Base-by-base conservation (phyloP, 176 grass and related monocot species). In the Eleusine coracana region DNA sequence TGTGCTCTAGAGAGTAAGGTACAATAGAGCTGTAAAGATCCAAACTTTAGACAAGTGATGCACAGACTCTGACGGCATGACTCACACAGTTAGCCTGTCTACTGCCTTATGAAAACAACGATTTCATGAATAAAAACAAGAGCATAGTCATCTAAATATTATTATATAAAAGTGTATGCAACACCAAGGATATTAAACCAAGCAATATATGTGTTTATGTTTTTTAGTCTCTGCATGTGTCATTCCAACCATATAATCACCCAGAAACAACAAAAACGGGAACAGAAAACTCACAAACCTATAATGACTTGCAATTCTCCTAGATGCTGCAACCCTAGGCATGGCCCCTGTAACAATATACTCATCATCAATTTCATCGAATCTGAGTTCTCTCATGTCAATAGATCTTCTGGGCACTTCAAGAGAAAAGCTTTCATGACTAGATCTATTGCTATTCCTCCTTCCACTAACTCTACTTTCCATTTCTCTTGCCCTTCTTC, bases 301-400 rank as follows among this genome's bases (percentile, higher is more conserved):
- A 84, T 92, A 92, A 83, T 84, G 83, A 80, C 46, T 67, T 63
- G 80, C 70, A 28, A 84, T 86, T 73, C 87, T 92, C 71, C 90
- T 84, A 50, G 90, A 86, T 45, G 84, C 67, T 54, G 84, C 74
- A 82, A 42, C 36, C 42, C 88, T 82, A 39, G 91, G 66, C 68
- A 82, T 85, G 55, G 85, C 86, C 31, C 88, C 90, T 50, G 86
- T 75, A 83, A 90, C 86, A 55, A 91, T 81, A 84, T 89, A 92
- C 40, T 92, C 92, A 46, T 95, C 88, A 75, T 91, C 92, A 73
- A 92, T 88, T 83, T 89, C 95, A 75, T 91, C 90, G 63, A 93
- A 94, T 80, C 95, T 82, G 31, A 86, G 84, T 79, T 93, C 92
- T 73, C 92, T 94, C 63, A 93, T 78, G 65, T 94, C 90, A 13